These are phyloP conservation scores for Clarireedia monteithiana DNA, from an alignment of 2,329 filamentous ascomycete genomes.

Conservation along the genomic window DNA sequence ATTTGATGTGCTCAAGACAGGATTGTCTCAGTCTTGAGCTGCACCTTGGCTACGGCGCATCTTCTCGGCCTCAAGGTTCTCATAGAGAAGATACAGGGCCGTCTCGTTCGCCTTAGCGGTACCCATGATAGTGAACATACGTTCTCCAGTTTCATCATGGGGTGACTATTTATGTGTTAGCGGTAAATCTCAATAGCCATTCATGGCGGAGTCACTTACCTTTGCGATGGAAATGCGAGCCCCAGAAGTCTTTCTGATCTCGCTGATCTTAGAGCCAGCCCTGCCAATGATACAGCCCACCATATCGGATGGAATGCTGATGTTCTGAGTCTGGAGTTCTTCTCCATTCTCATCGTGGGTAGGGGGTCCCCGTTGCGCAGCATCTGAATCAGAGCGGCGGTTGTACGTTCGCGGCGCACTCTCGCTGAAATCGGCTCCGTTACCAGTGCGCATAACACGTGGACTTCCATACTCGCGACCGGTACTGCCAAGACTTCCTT, in stretches of 20 bases:
- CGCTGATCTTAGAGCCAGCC: constrained; percentile 92
- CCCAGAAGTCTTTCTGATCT: constrained; percentile 94
- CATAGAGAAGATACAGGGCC: constrained; percentile 90
- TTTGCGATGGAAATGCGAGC: constrained; percentile 96
- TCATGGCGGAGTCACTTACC: constrained; percentile 33
- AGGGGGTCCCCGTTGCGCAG: constrained; percentile 70
- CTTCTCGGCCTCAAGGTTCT: constrained; percentile 98
- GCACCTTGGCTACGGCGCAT: constrained; percentile 83
- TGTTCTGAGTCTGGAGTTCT: constrained; percentile 97
- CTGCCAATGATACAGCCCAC: constrained; percentile 98
- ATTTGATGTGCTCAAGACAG: constrained; percentile 28
- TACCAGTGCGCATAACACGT: constrained; percentile 89
- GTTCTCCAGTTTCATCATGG: constrained; percentile 94
- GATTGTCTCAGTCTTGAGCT: constrained; percentile 26
- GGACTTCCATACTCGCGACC: constrained; percentile 51
- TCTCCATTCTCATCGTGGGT: constrained; percentile 94
- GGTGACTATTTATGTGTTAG: constrained; percentile 44
- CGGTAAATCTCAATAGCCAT: constrained; percentile 11
- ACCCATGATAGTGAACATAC: constrained; percentile 99
- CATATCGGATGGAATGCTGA: constrained; percentile 99
- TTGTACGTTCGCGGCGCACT: constrained; percentile 60
- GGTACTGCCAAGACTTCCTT: constrained; percentile 39
- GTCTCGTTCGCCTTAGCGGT: constrained; percentile 91
- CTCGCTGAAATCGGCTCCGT: constrained; percentile 96
- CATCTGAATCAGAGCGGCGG: constrained; percentile 78